Conservation (phyloP, 768 basidiomycete species). For the Sarcomyxa edulis region DNA sequence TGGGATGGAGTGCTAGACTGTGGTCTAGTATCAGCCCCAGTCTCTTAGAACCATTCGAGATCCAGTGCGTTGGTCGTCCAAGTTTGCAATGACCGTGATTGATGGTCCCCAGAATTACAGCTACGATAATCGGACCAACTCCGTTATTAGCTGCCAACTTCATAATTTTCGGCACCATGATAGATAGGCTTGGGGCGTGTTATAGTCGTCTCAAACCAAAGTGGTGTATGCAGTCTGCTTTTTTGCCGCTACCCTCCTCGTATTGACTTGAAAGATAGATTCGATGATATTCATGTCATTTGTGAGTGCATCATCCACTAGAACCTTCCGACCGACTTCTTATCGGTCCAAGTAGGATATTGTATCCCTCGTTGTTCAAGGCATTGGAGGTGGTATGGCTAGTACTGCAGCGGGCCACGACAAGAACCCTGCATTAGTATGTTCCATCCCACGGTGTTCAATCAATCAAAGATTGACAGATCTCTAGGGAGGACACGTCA, state of each 20-base stretch:
- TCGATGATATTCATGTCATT: slow-evolving; percentile 36
- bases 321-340: not conserved
- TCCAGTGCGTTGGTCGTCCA: slow-evolving; percentile 28
- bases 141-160: slow-evolving; percentile 58
- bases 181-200: slow-evolving; percentile 33
- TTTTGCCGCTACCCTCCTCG: not conserved
- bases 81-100: not conserved
- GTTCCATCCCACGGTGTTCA: slow-evolving; percentile 2
- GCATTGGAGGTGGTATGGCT: slow-evolving; percentile 47
- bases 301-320: slow-evolving; percentile 10
- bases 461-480: not conserved
- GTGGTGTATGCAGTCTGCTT: slow-evolving; percentile 28
- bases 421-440: slow-evolving; percentile 10
- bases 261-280: slow-evolving; percentile 21
- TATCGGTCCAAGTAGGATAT: slow-evolving; percentile 28
- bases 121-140: slow-evolving; percentile 51
- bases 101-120: slow-evolving; percentile 33
- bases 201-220: slow-evolving; percentile 42
- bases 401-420: slow-evolving; percentile 17
- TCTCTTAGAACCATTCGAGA: slow-evolving; percentile 28
- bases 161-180: slow-evolving; percentile 46
- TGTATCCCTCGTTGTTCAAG: slow-evolving; percentile 50
- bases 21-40: slow-evolving; percentile 25
- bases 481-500: slow-evolving; percentile 39
- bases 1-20: slow-evolving; percentile 37